phyloP scores from a whole-genome alignment of 78 protist species.

The Pigoraptor vietnamica region DNA sequence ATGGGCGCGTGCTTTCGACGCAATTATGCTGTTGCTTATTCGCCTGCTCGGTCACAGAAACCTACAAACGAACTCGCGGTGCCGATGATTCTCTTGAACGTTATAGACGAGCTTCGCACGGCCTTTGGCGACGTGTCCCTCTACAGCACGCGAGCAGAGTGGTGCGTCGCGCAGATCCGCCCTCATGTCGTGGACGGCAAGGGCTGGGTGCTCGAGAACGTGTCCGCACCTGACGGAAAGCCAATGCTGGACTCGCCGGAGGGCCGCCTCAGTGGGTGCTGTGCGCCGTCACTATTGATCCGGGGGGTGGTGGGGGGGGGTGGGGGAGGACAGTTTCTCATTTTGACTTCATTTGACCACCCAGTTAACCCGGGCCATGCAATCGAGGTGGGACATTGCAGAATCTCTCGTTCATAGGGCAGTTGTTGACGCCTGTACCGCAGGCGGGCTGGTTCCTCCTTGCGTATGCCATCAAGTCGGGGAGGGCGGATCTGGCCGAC shows the following conservation, averaged over 20 bases:
- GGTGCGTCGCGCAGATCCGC: neutral
- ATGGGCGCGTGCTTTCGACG: no score
- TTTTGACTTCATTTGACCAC: neutral
- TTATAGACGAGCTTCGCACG: neutral
- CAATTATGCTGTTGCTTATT: no score
- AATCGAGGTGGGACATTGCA: neutral
- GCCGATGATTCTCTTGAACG: neutral
- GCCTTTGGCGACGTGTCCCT: neutral
- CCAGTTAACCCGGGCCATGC: neutral
- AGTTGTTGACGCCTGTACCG: neutral
- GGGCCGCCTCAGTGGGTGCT: neutral
- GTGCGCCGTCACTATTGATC: neutral
- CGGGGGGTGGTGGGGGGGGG: no score
- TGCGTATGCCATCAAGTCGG: neutral
- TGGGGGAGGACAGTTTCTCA: no score
- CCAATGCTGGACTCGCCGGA: neutral
- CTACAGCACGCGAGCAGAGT: neutral
- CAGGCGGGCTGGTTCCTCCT: neutral
- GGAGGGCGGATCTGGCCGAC: neutral
- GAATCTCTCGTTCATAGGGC: neutral
- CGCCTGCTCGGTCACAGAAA: no score
- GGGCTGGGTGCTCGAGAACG: neutral
- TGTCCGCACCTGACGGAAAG: neutral
- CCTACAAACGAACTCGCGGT: neutral
- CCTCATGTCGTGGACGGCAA: neutral